A percentile compares a stretch with the other conserved stretches of the same genome.
Evolutionary conservation across 257 asterid genomes (phyloP).

Genomic region (Capsicum chinense): DNA sequence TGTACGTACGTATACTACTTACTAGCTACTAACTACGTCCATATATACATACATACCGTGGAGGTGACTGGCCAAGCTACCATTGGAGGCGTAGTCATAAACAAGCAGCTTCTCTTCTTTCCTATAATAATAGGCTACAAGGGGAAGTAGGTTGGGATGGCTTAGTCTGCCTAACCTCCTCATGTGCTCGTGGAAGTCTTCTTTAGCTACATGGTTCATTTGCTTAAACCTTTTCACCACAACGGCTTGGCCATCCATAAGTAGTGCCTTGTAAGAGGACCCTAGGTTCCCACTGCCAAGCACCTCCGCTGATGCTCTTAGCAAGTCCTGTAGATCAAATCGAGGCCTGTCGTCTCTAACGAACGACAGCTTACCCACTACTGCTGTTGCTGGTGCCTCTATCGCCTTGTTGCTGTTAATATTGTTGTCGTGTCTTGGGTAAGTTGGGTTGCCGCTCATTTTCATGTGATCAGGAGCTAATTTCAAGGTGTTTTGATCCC

Average conservation of each 20-base stretch:
- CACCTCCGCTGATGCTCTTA: constrained; percentile 90
- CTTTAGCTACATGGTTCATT: constrained; percentile 65
- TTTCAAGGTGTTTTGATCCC: constrained; percentile 5
- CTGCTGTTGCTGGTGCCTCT: constrained; percentile 19
- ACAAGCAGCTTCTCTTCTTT: constrained; percentile 87
- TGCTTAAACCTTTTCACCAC: constrained; percentile 92
- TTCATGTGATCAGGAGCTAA: neutral
- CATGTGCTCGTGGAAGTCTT: constrained; percentile 93
- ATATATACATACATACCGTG: constrained; percentile 49
- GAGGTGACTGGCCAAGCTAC: constrained; percentile 78
- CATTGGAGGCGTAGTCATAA: constrained; percentile 59
- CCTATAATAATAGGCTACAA: constrained; percentile 85
- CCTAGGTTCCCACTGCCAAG: constrained; percentile 87
- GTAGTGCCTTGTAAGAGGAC: constrained; percentile 82
- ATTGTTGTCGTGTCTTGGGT: constrained; percentile 21
- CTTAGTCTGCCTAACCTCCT: constrained; percentile 70
- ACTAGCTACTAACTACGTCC: neutral
- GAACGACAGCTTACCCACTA: constrained; percentile 60
- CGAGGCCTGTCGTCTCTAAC: constrained; percentile 66
- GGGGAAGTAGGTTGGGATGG: constrained; percentile 71
- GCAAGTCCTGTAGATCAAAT: constrained; percentile 78
- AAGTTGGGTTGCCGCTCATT: neutral
- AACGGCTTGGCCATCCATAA: constrained; percentile 73
- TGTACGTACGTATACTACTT: neutral
- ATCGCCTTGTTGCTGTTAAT: neutral